Conservation (phyloP, 2,329 filamentous ascomycete species). For the Ambrosiella beaveri region DNA sequence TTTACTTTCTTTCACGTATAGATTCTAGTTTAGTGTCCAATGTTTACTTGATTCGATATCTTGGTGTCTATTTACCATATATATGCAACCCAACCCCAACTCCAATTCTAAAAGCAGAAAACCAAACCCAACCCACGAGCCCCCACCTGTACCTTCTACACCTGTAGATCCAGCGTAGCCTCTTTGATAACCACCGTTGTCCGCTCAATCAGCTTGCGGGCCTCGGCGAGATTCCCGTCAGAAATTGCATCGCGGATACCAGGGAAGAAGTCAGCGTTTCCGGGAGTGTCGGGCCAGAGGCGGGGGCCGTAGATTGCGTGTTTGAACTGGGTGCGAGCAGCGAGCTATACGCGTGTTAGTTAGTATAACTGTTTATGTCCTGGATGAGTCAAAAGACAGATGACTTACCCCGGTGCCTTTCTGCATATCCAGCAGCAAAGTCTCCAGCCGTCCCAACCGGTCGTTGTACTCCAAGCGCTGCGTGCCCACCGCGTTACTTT, state of each 20-base stretch:
- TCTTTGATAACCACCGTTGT: constrained; percentile 48
- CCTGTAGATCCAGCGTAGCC: constrained; percentile 30
- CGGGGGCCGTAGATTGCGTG: constrained; percentile 80
- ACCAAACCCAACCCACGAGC: neutral
- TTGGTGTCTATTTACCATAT: neutral
- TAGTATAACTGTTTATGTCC: neutral
- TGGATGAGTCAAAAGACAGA: constrained; percentile 1
- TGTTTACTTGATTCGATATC: no score
- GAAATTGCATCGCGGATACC: constrained; percentile 70
- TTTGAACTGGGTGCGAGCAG: constrained; percentile 82
- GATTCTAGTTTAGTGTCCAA: no score
- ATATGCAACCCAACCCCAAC: neutral
- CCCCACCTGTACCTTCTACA: neutral
- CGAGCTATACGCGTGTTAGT: constrained; percentile 36
- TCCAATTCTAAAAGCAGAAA: neutral
- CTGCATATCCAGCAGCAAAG: constrained; percentile 60
- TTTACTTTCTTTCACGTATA: neutral
- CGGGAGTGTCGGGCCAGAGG: constrained; percentile 51
- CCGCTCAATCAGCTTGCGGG: constrained; percentile 51
- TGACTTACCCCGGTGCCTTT: constrained; percentile 54
- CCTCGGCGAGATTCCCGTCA: constrained; percentile 49
- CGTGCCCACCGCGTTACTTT: constrained; percentile 49
- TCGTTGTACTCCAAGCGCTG: constrained; percentile 62
- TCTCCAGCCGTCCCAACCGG: constrained; percentile 67
- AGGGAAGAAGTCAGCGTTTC: constrained; percentile 46